A percentile compares a stretch with the other conserved stretches of the same genome.
Conservation (phyloP, 352 stramenopile genomes). For the Paralagenidium karlingii region DNA sequence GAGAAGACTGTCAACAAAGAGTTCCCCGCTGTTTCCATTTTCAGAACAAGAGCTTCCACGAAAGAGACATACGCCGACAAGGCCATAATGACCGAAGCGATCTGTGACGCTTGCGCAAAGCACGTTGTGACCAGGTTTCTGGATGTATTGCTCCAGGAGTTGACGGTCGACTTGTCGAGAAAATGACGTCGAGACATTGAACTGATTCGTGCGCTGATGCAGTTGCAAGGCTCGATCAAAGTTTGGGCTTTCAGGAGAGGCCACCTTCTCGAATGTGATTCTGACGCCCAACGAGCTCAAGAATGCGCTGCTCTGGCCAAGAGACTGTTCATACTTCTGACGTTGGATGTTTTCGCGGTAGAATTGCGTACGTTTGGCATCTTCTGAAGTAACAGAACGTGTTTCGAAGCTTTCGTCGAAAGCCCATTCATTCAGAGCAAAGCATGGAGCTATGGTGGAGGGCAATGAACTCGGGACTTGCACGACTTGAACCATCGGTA, state of each 20-base stretch:
- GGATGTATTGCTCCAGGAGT: constrained; percentile 14
- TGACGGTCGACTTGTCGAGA: constrained; percentile 21
- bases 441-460: not conserved
- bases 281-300: constrained; percentile 51
- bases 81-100: constrained; percentile 60
- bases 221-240: constrained; percentile 30
- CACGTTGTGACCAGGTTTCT: constrained; percentile 7
- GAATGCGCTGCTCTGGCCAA: constrained; percentile 33
- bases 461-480: constrained; percentile 24
- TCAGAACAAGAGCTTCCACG: no score
- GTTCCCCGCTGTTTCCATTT: not conserved
- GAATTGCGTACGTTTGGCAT: constrained; percentile 27
- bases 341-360: constrained; percentile 46
- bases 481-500: constrained; percentile 39
- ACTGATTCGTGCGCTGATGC: constrained; percentile 61
- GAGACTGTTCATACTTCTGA: constrained; percentile 12
- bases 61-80: constrained; percentile 36
- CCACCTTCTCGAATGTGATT: constrained; percentile 44
- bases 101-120: constrained; percentile 53
- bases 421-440: constrained; percentile 13
- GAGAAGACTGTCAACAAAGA: constrained; percentile 42
- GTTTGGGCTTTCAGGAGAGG: not conserved
- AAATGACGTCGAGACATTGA: constrained; percentile 47
- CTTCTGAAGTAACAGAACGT: constrained; percentile 19
- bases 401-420: constrained; percentile 19